Base-by-base conservation (phyloP, 1,284 basidiomycete species). In the Golubevia sp. region DNA sequence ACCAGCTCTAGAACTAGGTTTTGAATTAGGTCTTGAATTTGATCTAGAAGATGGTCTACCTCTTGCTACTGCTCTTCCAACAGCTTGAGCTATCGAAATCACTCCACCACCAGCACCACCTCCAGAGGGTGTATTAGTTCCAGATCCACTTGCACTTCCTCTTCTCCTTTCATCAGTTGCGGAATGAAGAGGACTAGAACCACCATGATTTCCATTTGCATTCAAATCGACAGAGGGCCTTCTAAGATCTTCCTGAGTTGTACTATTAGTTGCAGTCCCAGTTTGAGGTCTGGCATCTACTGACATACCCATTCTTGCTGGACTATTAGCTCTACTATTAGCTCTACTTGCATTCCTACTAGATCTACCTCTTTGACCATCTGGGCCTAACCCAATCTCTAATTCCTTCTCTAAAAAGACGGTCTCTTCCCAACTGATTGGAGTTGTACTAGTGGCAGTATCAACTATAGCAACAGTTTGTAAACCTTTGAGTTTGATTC, bases 401-500 rank as follows among this genome's bases (percentile, higher is more conserved):
- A 82, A 71, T 23, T 70, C 70, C 55, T 76, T 76, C 55, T 83
- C 76, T 58, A 83, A 68, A 2, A 83, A 55, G 23, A 77, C 76
- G 6, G 71, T 69, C 27, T 79, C 78, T 52, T 83, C 81, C 74
- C 74, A 83, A 60, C 62, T 69, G 48, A 79, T 59, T 7, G 77
- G 76, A 15, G 67, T 69, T 49, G 71, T 66, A 44, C 68, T 70
- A 15, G 72, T 64, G 2, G 66, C 52, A 1, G 79, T 57, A 54
- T 82, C 77, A 25, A 50, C 53, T 30, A 80, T 64, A 44, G 77
- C 81, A 49, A 82, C 66, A 25, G 77, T 80, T 63, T 82, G 78
- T 1, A 80, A 71, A 0, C 70, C 79, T 49, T 72, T 67, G 6
- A 83, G 56, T 20, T 77, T 72, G 4, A 83, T 78, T 21, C 76